These are phyloP conservation scores for Knufia petricola DNA, from an alignment of 2,329 filamentous ascomycete species.

Conservation along the genomic window DNA sequence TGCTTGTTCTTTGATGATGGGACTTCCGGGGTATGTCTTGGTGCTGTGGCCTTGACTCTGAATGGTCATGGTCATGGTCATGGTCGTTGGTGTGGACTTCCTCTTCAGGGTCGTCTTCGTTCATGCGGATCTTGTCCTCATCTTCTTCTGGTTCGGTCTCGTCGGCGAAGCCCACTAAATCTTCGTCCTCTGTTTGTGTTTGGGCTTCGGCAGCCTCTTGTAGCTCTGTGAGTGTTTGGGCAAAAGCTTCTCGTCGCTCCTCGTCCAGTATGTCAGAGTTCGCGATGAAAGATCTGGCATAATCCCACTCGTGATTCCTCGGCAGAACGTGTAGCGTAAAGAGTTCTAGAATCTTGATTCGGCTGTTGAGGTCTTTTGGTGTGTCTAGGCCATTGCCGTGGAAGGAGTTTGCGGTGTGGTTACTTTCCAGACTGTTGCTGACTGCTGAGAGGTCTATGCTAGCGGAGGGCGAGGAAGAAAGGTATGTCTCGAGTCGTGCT, in stretches of 20 bases:
- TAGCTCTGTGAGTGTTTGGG: constrained; percentile 73
- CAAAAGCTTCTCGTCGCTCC: constrained; percentile 77
- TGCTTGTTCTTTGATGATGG: constrained; percentile 45
- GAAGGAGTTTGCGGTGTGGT: constrained; percentile 18
- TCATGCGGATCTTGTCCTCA: constrained; percentile 28
- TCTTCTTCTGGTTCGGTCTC: constrained; percentile 47
- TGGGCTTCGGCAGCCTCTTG: constrained; percentile 58
- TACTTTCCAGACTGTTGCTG: constrained; percentile 51
- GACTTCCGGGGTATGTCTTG: constrained; percentile 29
- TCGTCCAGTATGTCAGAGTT: constrained; percentile 83
- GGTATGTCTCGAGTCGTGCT: constrained; percentile 75
- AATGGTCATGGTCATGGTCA: constrained; percentile 2
- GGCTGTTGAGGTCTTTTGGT: constrained; percentile 70
- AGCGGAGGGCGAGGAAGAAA: constrained; percentile 55
- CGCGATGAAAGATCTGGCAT: constrained; percentile 80
- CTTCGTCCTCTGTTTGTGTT: constrained; percentile 11
- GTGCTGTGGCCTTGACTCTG: too few species aligned
- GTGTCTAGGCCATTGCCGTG: constrained; percentile 59
- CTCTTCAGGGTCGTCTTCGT: constrained; percentile 34
- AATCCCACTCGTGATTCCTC: constrained; percentile 91
- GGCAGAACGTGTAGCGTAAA: constrained; percentile 94
- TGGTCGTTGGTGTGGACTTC: constrained; percentile 24
- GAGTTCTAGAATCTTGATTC: constrained; percentile 86
- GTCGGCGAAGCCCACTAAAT: constrained; percentile 39
- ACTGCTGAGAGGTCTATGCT: constrained; percentile 18